Evolutionary conservation across 2,329 filamentous ascomycete genomes (phyloP).

Genomic region (Calonectria crousiana): DNA sequence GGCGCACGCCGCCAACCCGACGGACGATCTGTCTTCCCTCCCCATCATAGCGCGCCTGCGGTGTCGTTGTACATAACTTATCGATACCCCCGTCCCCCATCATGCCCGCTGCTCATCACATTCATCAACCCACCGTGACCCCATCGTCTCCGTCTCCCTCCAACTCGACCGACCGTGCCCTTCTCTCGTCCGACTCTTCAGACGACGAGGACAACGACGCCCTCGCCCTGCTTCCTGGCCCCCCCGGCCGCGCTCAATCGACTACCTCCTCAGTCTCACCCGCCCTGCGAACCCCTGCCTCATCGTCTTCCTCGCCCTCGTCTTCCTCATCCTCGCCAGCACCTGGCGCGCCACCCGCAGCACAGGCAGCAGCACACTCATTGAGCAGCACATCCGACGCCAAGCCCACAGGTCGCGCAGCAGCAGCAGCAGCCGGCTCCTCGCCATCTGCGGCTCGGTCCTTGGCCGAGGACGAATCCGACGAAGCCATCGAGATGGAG

Average conservation of each 20-base stretch:
- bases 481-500: conserved; percentile 68
- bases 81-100: conserved; percentile 26
- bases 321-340: conserved; percentile 26
- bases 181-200: conserved; percentile 24
- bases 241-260: conserved; percentile 16
- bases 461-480: conserved; percentile 31
- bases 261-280: conserved; percentile 7
- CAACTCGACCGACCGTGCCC: conserved; percentile 28
- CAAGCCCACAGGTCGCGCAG: conserved; percentile 25
- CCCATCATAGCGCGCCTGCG: conserved; percentile 6
- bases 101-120: conserved; percentile 33
- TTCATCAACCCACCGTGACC: conserved; percentile 20
- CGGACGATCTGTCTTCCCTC: conserved; percentile 14
- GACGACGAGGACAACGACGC: conserved; percentile 23
- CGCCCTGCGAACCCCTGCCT: conserved; percentile 17
- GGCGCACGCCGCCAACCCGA: conserved; percentile 13
- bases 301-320: conserved; percentile 4
- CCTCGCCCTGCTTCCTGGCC: conserved; percentile 19
- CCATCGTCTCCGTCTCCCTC: conserved; percentile 18
- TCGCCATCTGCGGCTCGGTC: conserved; percentile 33
- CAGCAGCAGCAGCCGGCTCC: conserved; percentile 33
- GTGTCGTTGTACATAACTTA: conserved; percentile 21
- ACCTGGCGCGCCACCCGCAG: background rate
- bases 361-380: conserved; percentile 13
- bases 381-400: background rate